Percentiles rank a stretch among this genome's conserved stretches.
phyloP scores from a whole-genome alignment of 2,329 filamentous ascomycete species.

The Aureobasidium sp. region DNA sequence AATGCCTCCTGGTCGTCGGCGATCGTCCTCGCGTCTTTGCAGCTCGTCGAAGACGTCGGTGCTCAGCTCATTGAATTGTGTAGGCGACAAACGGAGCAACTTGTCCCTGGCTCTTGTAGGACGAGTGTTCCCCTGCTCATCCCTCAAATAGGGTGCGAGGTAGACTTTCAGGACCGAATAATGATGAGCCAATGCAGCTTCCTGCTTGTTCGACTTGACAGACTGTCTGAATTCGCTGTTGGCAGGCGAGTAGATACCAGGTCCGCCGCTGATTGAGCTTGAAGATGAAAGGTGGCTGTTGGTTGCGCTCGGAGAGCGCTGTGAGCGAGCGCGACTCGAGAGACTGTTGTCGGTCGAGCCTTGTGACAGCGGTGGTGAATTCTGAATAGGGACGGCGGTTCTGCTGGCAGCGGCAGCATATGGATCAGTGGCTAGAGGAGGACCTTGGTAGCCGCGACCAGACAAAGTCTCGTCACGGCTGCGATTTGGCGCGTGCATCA shows the following conservation, averaged over 20 bases:
- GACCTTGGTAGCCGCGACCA: constrained; percentile 45
- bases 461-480: constrained; percentile 4
- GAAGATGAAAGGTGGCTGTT: constrained; percentile 69
- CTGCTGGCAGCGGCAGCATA: constrained; percentile 18
- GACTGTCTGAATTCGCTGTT: constrained; percentile 37
- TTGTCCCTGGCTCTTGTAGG: constrained; percentile 93
- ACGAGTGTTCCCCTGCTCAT: constrained; percentile 66
- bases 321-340: constrained; percentile 15
- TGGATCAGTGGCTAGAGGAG: constrained; percentile 34
- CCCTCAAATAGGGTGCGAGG: constrained; percentile 61
- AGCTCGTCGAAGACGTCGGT: constrained; percentile 97
- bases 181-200: constrained; percentile 70
- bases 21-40: constrained; percentile 68
- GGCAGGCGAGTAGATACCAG: constrained; percentile 51
- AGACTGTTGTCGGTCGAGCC: constrained; percentile 29
- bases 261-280: constrained; percentile 78
- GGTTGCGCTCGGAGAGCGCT: constrained; percentile 22
- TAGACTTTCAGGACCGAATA: constrained; percentile 73
- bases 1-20: constrained; percentile 39
- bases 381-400: constrained; percentile 23
- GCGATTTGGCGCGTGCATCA: constrained; percentile 12
- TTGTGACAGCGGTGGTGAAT: constrained; percentile 30
- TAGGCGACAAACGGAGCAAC: constrained; percentile 75
- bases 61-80: constrained; percentile 95
- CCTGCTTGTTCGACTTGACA: constrained; percentile 27